These are phyloP conservation scores for Yamadazyma kitorensis DNA, from an alignment of 805 yeast species.

Conservation along the genomic window DNA sequence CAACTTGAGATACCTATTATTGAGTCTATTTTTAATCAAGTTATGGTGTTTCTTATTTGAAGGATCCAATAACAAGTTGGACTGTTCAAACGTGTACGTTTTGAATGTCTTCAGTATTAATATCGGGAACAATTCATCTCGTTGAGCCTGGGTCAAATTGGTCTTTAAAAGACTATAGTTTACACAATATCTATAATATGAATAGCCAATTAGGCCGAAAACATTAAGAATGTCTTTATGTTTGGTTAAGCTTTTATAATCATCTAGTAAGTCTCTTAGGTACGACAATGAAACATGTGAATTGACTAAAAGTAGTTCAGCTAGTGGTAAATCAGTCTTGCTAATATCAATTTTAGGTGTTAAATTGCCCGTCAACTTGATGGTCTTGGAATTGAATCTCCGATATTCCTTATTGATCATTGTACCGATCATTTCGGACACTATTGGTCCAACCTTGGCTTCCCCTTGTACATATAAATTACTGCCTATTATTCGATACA, in stretches of 20 bases:
- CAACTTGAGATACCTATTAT: constrained; percentile 3
- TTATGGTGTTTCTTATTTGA: background rate
- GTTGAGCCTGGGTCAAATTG: constrained; percentile 1
- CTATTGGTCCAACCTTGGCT: too few species aligned
- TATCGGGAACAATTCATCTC: background rate
- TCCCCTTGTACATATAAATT: too few species aligned
- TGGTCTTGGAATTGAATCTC: too few species aligned
- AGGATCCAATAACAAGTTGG: background rate
- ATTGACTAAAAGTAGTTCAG: background rate
- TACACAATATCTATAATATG: constrained; percentile 5
- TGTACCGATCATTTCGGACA: too few species aligned
- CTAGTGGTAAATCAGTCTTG: background rate
- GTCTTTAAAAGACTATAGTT: background rate
- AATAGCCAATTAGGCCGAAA: constrained; percentile 2
- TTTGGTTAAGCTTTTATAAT: background rate
- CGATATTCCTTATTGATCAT: too few species aligned
- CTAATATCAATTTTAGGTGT: background rate
- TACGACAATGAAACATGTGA: background rate
- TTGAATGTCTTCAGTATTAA: constrained; percentile 7
- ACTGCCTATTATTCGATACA: too few species aligned
- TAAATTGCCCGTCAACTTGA: too few species aligned
- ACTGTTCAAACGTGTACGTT: constrained; percentile 1
- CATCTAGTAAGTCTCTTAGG: background rate
- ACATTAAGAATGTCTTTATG: background rate
- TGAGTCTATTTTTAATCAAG: background rate